These are phyloP conservation scores for Verticillium longisporum DNA, from an alignment of 2,329 filamentous ascomycete species.

Conservation along the genomic window DNA sequence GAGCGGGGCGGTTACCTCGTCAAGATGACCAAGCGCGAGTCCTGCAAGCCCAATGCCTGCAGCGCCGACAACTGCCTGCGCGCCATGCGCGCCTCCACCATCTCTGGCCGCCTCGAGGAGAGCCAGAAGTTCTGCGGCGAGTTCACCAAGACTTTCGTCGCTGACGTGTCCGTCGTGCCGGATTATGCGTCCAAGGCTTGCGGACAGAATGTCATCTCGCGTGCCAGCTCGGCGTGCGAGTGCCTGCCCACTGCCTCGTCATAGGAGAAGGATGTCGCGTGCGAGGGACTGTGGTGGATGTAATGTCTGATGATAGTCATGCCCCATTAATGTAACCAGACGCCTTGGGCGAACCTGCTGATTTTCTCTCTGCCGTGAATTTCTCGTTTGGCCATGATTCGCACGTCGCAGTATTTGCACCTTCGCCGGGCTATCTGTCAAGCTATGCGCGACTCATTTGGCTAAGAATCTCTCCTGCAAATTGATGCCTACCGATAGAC, in stretches of 20 bases:
- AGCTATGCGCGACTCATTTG: too few species aligned
- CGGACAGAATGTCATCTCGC: conserved; percentile 7
- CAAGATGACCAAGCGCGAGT: conserved; percentile 1
- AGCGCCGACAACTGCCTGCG: conserved; percentile 38
- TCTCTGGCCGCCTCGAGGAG: conserved; percentile 26
- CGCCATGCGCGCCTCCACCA: conserved; percentile 33
- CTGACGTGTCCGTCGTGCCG: conserved; percentile 9
- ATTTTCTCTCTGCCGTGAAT: too few species aligned
- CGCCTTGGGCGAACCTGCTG: background rate
- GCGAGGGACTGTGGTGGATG: background rate
- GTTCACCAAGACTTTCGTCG: conserved; percentile 8
- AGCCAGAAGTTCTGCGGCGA: conserved; percentile 19
- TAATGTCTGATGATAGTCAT: background rate
- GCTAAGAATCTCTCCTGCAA: too few species aligned
- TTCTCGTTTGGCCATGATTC: too few species aligned
- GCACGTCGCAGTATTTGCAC: too few species aligned
- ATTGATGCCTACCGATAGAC: too few species aligned
- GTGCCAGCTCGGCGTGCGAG: conserved; percentile 8
- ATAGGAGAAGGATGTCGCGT: background rate
- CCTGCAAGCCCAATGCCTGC: conserved; percentile 14
- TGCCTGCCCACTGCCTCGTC: conserved; percentile 8
- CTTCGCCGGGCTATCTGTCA: too few species aligned
- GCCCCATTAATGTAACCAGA: background rate
- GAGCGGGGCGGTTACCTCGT: conserved; percentile 9
- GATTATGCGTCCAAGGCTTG: conserved; percentile 7